phyloP scores from a whole-genome alignment of 768 basidiomycete species.

The Cystofilobasidium capitatum region DNA sequence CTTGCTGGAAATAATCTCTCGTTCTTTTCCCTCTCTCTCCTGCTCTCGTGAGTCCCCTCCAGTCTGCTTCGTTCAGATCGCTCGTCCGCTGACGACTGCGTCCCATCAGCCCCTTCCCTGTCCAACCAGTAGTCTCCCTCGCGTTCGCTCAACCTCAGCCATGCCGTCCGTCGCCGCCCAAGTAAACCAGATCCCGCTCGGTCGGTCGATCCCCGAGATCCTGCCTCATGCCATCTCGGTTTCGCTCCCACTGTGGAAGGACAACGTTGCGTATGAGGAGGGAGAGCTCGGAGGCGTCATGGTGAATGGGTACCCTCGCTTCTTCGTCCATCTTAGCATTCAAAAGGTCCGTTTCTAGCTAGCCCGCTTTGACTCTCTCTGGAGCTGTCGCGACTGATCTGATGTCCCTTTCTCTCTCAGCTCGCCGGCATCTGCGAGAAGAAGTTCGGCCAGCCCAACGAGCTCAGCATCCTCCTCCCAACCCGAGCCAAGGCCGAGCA shows the following conservation, averaged over 20 bases:
- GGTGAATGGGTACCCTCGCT: conserved; percentile 86
- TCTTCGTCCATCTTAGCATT: conserved; percentile 81
- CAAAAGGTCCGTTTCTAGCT: conserved; percentile 53
- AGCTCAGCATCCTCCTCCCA: conserved; percentile 70
- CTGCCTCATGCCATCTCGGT: conserved; percentile 82
- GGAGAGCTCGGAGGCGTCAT: conserved; percentile 73
- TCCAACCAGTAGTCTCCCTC: no score
- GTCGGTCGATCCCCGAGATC: conserved; percentile 34
- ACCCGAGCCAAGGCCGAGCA: conserved; percentile 61
- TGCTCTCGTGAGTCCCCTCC: background rate
- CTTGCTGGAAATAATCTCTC: conserved; percentile 13
- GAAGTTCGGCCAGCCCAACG: conserved; percentile 63
- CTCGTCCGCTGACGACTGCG: no score
- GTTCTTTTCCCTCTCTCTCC: background rate
- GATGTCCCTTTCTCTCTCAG: conserved; percentile 43
- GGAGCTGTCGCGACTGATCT: background rate
- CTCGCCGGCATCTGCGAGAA: conserved; percentile 65
- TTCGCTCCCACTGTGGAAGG: conserved; percentile 85
- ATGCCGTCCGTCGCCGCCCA: conserved; percentile 26
- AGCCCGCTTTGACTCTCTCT: background rate
- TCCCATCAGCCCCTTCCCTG: no score
- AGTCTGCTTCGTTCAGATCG: no score
- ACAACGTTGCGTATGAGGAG: conserved; percentile 85
- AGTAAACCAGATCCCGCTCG: conserved; percentile 20
- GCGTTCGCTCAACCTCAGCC: background rate